phyloP scores from a whole-genome alignment of 1,139 yeast genomes.

The Suzukiozyma palmioleophila region DNA sequence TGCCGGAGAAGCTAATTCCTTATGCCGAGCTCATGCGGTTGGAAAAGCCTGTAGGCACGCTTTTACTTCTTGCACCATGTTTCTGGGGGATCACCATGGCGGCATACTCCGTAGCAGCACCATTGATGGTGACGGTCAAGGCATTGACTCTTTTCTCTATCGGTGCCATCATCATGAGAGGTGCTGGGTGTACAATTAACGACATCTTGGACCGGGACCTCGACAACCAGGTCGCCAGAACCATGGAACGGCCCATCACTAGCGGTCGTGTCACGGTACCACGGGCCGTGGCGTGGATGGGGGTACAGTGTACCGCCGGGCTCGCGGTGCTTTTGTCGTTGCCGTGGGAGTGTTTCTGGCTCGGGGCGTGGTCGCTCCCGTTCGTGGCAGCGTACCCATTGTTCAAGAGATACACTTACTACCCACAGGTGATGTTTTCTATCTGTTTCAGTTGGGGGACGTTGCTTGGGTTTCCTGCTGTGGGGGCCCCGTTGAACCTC shows the following conservation, averaged over 20 bases:
- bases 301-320: slow-evolving; percentile 75
- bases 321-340: slow-evolving; percentile 64
- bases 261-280: slow-evolving; percentile 72
- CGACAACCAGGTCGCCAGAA: slow-evolving; percentile 82
- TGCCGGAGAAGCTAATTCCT: slow-evolving; percentile 76
- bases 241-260: slow-evolving; percentile 86
- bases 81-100: slow-evolving; percentile 87
- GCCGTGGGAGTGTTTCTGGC: slow-evolving; percentile 75
- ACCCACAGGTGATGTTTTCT: slow-evolving; percentile 83
- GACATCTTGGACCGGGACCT: slow-evolving; percentile 81
- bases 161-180: slow-evolving; percentile 91
- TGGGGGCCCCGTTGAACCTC: slow-evolving; percentile 72
- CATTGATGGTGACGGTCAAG: slow-evolving; percentile 54
- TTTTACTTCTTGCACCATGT: slow-evolving; percentile 74
- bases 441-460: slow-evolving; percentile 96
- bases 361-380: slow-evolving; percentile 79
- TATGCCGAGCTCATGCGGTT: slow-evolving; percentile 88
- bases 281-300: slow-evolving; percentile 72
- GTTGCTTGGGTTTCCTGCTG: slow-evolving; percentile 89
- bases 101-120: slow-evolving; percentile 66
- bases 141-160: slow-evolving; percentile 66
- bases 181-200: slow-evolving; percentile 96
- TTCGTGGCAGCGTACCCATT: slow-evolving; percentile 86
- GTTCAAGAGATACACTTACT: slow-evolving; percentile 89
- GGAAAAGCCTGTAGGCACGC: slow-evolving; percentile 93